Conservation (phyloP, 2,329 filamentous ascomycete species). For the Scopulariopsis brevicaulis region DNA sequence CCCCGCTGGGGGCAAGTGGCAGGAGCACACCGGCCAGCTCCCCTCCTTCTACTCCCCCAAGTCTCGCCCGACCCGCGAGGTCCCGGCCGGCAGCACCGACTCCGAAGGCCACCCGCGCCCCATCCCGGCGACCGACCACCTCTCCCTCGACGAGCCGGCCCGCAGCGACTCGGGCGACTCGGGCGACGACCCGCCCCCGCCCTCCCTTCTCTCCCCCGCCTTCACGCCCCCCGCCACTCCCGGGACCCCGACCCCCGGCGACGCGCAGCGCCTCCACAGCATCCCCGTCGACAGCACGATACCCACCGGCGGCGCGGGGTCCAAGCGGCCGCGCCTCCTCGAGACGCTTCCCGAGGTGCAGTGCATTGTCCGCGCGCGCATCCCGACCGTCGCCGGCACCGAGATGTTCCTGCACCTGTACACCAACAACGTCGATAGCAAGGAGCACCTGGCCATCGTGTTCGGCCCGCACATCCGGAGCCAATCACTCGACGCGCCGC, state of each 20-base stretch:
- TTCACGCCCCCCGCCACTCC: constrained; percentile 65
- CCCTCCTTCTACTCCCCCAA: constrained; percentile 10
- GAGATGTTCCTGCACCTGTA: constrained; percentile 98
- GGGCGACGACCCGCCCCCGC: constrained; percentile 26
- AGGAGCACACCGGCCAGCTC: constrained; percentile 3
- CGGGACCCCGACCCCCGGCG: constrained; percentile 39
- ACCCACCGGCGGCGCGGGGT: constrained; percentile 46
- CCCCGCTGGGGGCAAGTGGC: neutral
- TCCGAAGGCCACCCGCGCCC: neutral
- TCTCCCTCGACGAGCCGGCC: constrained; percentile 3
- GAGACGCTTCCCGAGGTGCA: constrained; percentile 72
- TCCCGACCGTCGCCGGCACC: constrained; percentile 80
- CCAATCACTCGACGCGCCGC: constrained; percentile 56
- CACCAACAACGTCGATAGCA: constrained; percentile 82
- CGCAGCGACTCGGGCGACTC: constrained; percentile 4
- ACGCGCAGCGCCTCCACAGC: constrained; percentile 28
- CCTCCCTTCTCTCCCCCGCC: constrained; percentile 75
- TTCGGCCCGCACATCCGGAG: constrained; percentile 81
- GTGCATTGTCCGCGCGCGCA: constrained; percentile 87
- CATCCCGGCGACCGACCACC: constrained; percentile 1
- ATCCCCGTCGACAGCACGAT: constrained; percentile 50
- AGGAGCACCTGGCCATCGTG: constrained; percentile 94
- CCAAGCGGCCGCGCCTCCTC: constrained; percentile 60
- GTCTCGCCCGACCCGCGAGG: neutral
- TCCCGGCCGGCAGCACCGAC: neutral